Evolutionary conservation across 2,329 filamentous ascomycete species (phyloP), one percentile per base, ranked within the genome.

Genomic region (Phialemoniopsis sp.): DNA sequence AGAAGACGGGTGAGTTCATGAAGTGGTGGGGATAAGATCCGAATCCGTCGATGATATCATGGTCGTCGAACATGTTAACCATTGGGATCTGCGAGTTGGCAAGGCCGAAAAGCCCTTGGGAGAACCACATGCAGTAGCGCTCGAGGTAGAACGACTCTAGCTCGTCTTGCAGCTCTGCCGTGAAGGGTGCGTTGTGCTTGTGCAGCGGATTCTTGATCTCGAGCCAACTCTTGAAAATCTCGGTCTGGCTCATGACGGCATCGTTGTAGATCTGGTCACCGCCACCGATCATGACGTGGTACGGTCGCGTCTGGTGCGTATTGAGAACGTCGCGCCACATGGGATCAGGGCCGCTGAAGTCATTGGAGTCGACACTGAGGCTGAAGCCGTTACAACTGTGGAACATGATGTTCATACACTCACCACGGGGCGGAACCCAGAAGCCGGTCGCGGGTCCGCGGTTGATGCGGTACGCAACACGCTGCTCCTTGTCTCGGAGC

Each of bases 321-420:
- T 96, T 96, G 45, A 97, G 71, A 6, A 97, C 89, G 58, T 98
- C 93, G 40, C 91, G 84, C 93, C 94, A 98, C 64, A 98, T 75
- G 2, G 93, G 93, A 63, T 98, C 93, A 1, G 94, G 93, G 0
- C 93, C 93, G 55, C 85, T 93, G 58, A 96, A 85, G 34, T 82
- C 74, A 56, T 94, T 76, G 0, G 89, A 68, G 46, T 95, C 82
- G 17, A 87, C 86, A 41, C 78, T 85, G 37, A 85, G 61, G 51
- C 88, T 91, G 68, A 98, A 98, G 3, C 94, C 93, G 59, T 98
- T 98, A 68, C 93, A 95, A 58, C 87, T 95, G 67, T 97, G 80
- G 66, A 96, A 98, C 89, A 97, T 95, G 58, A 96, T 87, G 65
- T 97, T 96, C 93, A 98, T 98, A 3, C 86, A 79, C 58, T 95